A percentile compares a stretch with the other conserved stretches of the same genome.
These are phyloP conservation scores for Phyllosticta ampelicida DNA, from an alignment of 2,329 filamentous ascomycete genomes.

Conservation along the genomic window DNA sequence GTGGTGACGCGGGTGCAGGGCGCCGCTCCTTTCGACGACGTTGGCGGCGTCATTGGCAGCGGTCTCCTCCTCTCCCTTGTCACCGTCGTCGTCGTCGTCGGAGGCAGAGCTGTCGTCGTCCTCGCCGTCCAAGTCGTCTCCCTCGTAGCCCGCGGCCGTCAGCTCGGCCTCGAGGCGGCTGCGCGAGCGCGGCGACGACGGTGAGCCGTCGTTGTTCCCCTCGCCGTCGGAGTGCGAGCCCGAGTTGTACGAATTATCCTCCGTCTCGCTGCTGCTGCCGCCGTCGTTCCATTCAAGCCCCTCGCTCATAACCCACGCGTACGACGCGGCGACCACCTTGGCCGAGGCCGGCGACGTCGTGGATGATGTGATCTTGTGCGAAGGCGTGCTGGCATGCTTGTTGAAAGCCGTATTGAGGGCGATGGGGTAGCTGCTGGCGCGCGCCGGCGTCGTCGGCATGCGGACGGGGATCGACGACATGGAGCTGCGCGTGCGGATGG, in stretches of 20 bases:
- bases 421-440: background rate
- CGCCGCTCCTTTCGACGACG: background rate
- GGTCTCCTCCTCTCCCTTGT: background rate
- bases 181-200: background rate
- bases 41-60: too few species aligned
- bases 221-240: background rate
- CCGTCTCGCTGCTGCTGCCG: background rate
- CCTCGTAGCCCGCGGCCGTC: background rate
- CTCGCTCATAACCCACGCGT: background rate
- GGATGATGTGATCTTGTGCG: background rate
- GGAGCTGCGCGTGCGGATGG: background rate
- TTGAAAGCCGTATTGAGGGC: background rate
- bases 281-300: background rate
- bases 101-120: background rate
- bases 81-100: background rate
- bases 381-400: background rate
- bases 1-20: background rate
- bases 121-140: background rate
- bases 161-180: background rate
- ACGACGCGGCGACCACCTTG: background rate
- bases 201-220: too few species aligned
- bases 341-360: background rate
- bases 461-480: background rate
- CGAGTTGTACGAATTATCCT: background rate
- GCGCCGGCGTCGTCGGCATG: background rate